A percentile compares a stretch with the other conserved stretches of the same genome.
phyloP scores from a whole-genome alignment of 169 alveolate genomes.

The Plasmodium inui region DNA sequence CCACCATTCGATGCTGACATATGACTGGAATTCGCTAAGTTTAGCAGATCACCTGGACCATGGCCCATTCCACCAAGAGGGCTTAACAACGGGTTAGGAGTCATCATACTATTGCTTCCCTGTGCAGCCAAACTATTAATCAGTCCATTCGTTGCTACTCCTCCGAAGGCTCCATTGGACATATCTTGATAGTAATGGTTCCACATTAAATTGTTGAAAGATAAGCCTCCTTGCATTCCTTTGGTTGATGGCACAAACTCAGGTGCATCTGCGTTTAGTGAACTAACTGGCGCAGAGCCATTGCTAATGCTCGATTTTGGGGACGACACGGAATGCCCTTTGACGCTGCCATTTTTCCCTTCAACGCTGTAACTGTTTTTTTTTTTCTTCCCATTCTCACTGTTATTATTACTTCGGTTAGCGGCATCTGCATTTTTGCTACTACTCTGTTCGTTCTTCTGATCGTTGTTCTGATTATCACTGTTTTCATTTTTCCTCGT shows the following conservation, averaged over 20 bases:
- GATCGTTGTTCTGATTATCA: not conserved
- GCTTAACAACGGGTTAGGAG: conserved; percentile 8
- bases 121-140: conserved; percentile 3
- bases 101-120: conserved; percentile 28
- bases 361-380: not conserved
- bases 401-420: not conserved
- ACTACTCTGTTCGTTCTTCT: not conserved
- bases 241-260: conserved; percentile 76
- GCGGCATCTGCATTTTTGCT: not conserved
- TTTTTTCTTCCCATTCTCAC: not conserved
- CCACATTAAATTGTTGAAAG: conserved; percentile 60
- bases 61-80: not conserved
- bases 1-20: not conserved
- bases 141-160: not conserved
- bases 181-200: conserved; percentile 65
- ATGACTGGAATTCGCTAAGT: conserved; percentile 5
- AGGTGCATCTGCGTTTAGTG: conserved; percentile 76
- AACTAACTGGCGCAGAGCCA: conserved; percentile 15
- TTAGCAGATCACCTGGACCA: conserved; percentile 5
- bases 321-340: not conserved
- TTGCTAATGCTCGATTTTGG: not conserved
- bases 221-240: conserved; percentile 12
- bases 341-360: not conserved
- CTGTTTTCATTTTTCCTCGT: not conserved
- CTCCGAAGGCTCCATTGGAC: not conserved